Evolutionary conservation across 768 basidiomycete genomes (phyloP), one percentile per base, ranked within the genome.

Genomic region (Hericium alpestre): DNA sequence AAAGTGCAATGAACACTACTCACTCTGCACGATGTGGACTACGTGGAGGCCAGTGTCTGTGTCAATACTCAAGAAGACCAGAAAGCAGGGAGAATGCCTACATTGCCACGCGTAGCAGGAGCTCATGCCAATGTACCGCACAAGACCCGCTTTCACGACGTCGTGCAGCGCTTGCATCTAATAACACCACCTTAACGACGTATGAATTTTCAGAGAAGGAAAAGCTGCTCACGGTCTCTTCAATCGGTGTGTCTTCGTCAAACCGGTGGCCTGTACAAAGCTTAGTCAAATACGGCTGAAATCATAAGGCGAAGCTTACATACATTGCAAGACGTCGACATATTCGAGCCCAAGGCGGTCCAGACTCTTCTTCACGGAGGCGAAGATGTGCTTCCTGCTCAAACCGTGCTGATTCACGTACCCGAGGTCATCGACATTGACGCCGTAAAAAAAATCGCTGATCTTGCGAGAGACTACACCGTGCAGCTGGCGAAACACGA

Each of bases 301-400:
- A 50, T 23, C 13, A 15, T 23, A 50, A n/a, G 10, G 8, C 8
- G 4, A 22, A 20, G 25, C 48, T 27, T 20, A 50, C 82, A 83
- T 20, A 50, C 82, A 83, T 71, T 86, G 84, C 4, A 86, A 67
- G 1, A 87, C 69, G 63, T 87, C 86, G 58, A 91, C 75, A 61
- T 88, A 87, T 56, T 90, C 87, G 27, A 87, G 68, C 56, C 86
- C 82, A 3, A 90, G 73, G 16, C 87, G 75, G 63, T 84, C 69
- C 52, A 90, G 66, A 54, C 81, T 82, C n/a, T 71, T 69, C 63
- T 83, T 81, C 40, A 85, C 77, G 0, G 81, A 75, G 32, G 83
- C 84, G 61, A 90, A 90, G 53, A 90, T 87, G 64, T 84, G 82
- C 82, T 70, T 74, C n/a, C 74, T 65, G 38, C 60, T 65, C 4